Conservation (phyloP, 768 basidiomycete genomes). For the Amanita pallidorosea region DNA sequence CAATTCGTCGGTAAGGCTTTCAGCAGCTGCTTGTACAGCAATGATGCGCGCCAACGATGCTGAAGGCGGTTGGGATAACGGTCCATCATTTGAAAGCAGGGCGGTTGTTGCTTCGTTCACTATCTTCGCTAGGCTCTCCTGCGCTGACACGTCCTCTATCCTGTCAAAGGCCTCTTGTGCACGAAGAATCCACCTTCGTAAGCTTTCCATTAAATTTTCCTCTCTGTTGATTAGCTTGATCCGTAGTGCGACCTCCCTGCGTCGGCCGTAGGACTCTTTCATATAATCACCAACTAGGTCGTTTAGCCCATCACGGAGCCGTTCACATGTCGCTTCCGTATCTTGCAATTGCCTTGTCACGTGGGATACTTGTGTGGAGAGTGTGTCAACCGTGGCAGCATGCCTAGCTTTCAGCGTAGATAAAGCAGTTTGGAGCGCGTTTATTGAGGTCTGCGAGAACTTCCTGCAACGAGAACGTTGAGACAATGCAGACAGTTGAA, state of each 20-base stretch:
- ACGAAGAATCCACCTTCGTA: conserved; percentile 46
- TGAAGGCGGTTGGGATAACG: conserved; percentile 10
- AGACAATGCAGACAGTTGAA: background rate
- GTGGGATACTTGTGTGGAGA: conserved; percentile 37
- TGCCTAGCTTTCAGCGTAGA: conserved; percentile 50
- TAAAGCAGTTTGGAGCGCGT: conserved; percentile 53
- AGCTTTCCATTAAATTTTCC: conserved; percentile 41
- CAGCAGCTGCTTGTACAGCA: conserved; percentile 37
- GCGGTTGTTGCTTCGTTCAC: conserved; percentile 14
- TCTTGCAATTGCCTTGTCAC: conserved; percentile 32
- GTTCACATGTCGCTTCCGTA: conserved; percentile 31
- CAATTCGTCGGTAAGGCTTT: conserved; percentile 46
- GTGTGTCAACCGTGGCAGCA: conserved; percentile 45
- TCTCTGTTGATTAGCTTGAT: conserved; percentile 57
- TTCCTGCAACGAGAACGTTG: conserved; percentile 36
- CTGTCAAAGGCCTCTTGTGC: conserved; percentile 30
- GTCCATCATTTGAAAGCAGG: conserved; percentile 18
- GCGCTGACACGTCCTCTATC: conserved; percentile 1
- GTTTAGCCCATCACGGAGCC: conserved; percentile 52
- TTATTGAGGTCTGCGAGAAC: conserved; percentile 70
- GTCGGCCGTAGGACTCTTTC: conserved; percentile 60
- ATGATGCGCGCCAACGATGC: conserved; percentile 45
- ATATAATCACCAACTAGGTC: conserved; percentile 62
- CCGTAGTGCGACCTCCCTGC: conserved; percentile 58
- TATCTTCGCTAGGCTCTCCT: conserved; percentile 25